Evolutionary conservation across 108 stramenopile genomes (phyloP).

Genomic region (Skeletonema tropicum): DNA sequence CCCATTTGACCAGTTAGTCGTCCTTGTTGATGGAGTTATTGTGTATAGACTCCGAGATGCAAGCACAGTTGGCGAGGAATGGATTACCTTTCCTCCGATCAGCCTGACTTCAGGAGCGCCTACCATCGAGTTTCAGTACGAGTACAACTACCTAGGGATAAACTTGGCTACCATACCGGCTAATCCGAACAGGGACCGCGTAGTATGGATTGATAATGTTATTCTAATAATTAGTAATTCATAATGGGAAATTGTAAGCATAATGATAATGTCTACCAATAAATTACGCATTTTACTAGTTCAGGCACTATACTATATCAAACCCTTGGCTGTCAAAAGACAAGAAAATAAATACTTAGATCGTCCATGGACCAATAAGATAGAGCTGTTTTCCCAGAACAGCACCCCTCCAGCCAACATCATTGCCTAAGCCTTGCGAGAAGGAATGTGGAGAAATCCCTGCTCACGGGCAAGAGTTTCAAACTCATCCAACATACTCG

Average conservation of each 20-base stretch:
- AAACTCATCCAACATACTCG: constrained; percentile 70
- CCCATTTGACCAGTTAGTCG: neutral
- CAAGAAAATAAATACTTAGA: too few relatives aligned
- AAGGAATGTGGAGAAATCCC: constrained; percentile 36
- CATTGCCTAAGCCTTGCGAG: neutral
- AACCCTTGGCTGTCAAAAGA: too few relatives aligned
- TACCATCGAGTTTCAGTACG: neutral
- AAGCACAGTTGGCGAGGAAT: neutral
- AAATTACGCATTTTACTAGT: too few relatives aligned
- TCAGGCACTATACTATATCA: too few relatives aligned
- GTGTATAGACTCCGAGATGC: neutral
- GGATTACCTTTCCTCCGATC: neutral
- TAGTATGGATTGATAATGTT: neutral
- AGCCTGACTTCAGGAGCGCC: neutral
- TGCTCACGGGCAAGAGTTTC: constrained; percentile 67
- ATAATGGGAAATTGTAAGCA: too few relatives aligned
- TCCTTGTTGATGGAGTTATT: neutral
- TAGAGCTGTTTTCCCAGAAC: too few relatives aligned
- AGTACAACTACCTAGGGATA: neutral
- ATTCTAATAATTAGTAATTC: too few relatives aligned
- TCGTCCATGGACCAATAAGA: too few relatives aligned
- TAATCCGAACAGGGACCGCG: neutral
- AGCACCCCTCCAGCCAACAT: too few relatives aligned
- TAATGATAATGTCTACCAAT: too few relatives aligned
- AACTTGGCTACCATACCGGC: neutral